These are phyloP conservation scores for Euptelea pleiosperma DNA, from an alignment of 164 flowering plant species.

Conservation along the genomic window DNA sequence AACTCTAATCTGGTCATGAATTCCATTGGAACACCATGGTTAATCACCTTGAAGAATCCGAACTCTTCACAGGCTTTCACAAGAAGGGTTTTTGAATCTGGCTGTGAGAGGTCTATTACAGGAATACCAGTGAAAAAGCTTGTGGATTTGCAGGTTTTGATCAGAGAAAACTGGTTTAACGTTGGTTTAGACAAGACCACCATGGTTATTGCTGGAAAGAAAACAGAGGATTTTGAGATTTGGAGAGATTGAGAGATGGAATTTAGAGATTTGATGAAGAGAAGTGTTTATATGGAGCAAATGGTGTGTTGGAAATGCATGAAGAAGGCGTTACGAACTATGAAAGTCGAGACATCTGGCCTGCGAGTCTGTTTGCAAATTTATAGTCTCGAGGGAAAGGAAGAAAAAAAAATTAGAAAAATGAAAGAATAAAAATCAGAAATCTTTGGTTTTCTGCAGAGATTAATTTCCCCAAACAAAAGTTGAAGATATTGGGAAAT, in stretches of 20 bases:
- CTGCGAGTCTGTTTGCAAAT: no score
- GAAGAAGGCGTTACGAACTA: no score
- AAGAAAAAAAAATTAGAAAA: no score
- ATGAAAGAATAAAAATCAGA: no score
- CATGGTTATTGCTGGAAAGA: constrained; percentile 33
- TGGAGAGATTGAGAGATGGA: neutral
- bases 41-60: constrained; percentile 83
- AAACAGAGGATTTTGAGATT: neutral
- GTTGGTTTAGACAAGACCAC: constrained; percentile 62
- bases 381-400: no score
- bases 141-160: constrained; percentile 51
- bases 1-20: constrained; percentile 46
- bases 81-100: constrained; percentile 40
- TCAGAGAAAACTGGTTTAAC: constrained; percentile 35
- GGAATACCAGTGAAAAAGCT: constrained; percentile 40
- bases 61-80: constrained; percentile 72
- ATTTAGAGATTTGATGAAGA: no score
- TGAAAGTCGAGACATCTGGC: no score
- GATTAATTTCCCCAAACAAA: no score
- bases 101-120: constrained; percentile 57
- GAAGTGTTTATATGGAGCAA: no score
- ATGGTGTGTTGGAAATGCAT: no score
- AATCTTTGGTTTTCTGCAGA: no score
- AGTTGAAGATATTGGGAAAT: no score
- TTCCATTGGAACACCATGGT: constrained; percentile 69